phyloP scores from a whole-genome alignment of 2,329 filamentous ascomycete species.

The Capronia americana region DNA sequence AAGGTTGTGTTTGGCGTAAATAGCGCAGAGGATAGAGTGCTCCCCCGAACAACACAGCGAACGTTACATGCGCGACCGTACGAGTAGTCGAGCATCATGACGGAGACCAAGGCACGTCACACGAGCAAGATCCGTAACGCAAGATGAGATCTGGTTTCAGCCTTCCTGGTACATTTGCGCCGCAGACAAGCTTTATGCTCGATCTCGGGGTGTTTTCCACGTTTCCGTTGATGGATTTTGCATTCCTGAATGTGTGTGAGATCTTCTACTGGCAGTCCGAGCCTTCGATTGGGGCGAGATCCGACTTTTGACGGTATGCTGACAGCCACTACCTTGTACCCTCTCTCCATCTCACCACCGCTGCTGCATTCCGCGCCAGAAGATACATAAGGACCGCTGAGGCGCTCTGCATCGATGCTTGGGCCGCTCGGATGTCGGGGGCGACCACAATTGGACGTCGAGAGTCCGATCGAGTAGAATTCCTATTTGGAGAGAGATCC shows the following conservation, averaged over 20 bases:
- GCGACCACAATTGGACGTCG: background rate
- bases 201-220: background rate
- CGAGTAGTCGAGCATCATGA: background rate
- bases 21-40: background rate
- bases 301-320: background rate
- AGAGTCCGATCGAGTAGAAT: background rate
- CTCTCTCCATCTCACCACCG: background rate
- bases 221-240: background rate
- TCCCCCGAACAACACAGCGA: background rate
- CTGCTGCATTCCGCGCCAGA: background rate
- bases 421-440: slow-evolving; percentile 4
- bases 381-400: background rate
- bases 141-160: background rate
- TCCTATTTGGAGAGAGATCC: background rate
- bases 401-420: background rate
- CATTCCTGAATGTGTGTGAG: background rate
- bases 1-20: background rate
- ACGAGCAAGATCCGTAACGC: slow-evolving; percentile 2
- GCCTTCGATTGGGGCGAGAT: background rate
- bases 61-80: background rate
- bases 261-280: background rate
- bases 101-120: slow-evolving; percentile 9
- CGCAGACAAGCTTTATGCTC: background rate
- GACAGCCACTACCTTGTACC: background rate
- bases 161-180: background rate